Conservation (phyloP, 768 basidiomycete genomes). For the Boletus vermiculosoides region DNA sequence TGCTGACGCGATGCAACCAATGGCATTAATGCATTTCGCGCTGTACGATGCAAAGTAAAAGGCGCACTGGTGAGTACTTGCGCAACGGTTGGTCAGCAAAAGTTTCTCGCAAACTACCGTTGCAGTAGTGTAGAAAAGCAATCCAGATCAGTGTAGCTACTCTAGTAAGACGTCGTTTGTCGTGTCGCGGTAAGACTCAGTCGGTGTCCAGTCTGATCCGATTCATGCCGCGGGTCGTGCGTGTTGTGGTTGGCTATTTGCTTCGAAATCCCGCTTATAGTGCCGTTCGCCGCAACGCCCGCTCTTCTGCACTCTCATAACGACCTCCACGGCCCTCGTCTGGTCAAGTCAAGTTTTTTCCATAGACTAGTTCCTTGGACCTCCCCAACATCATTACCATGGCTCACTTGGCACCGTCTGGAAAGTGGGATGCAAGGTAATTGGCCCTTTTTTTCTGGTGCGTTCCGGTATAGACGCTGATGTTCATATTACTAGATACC, state of each 20-base stretch:
- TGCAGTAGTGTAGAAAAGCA: not conserved
- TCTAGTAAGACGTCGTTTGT: not conserved
- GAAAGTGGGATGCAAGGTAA: slow-evolving; percentile 78
- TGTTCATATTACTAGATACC: slow-evolving; percentile 42
- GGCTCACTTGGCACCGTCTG: slow-evolving; percentile 48
- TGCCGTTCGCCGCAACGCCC: not conserved
- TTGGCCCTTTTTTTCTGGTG: slow-evolving; percentile 1
- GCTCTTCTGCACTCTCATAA: slow-evolving; percentile 18
- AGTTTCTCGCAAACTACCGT: not conserved
- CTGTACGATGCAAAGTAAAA: not conserved
- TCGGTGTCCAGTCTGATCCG: slow-evolving; percentile 4
- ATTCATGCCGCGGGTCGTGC: slow-evolving; percentile 2
- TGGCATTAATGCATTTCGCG: not conserved
- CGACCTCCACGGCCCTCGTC: slow-evolving; percentile 20
- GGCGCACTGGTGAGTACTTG: not conserved
- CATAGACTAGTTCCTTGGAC: slow-evolving; percentile 30
- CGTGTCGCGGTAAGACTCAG: not conserved
- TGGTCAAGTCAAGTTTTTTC: slow-evolving; percentile 13
- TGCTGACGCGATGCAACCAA: not conserved
- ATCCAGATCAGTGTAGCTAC: not conserved
- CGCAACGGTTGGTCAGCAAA: not conserved
- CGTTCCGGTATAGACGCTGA: not conserved
- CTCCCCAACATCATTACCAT: slow-evolving; percentile 38
- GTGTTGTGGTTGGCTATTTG: slow-evolving; percentile 11
- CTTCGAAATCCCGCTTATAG: not conserved